Base-by-base conservation (phyloP, 2,329 filamentous ascomycete species). In the Dactylellina parvicollis region DNA sequence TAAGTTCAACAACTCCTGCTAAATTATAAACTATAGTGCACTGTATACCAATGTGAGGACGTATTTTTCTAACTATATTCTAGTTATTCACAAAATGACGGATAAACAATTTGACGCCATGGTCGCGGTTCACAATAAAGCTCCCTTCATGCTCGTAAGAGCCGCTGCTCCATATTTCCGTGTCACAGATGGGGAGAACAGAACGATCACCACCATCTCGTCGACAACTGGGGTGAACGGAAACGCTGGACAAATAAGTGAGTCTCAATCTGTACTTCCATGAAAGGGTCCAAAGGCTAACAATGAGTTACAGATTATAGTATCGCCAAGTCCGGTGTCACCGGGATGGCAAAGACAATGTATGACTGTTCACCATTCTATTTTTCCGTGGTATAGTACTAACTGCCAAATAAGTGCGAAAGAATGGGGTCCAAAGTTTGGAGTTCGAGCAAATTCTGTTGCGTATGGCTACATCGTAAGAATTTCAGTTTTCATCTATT, bases 31-130 rank as follows among this genome's bases (percentile, higher is more conserved):
- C n/a, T n/a, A n/a, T n/a, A n/a, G n/a, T n/a, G n/a, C n/a, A n/a
- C n/a, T n/a, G n/a, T n/a, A n/a, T n/a, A n/a, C n/a, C n/a, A n/a
- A 36, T 42, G 28, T 42, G 52, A 67, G 46, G 30, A 75, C 46
- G 12, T 70, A 47, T 42, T 40, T 34, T 46, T 40, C 26, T 71
- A 42, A 67, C 20, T 10, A 16, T 52, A 5, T 3, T 5, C 49
- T 10, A 72, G 67, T 72, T n/a, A 74, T 76, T 20, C 75, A 76
- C 49, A 76, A 86, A 85, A 94, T 92, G 84, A 90, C 89, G 14
- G 91, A 96, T 83, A 91, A 91, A 83, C 92, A 96, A 84, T 96
- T 91, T 91, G 90, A 95, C 75, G 92, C 90, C 55, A 96, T 96
- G 80, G 83, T 96, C 28, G 87, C 89, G 20, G 85, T 96, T 50